Evolutionary conservation across 345 rosid species (phyloP), one percentile per base, ranked within the genome.

Genomic region (Bruguiera sexangula): DNA sequence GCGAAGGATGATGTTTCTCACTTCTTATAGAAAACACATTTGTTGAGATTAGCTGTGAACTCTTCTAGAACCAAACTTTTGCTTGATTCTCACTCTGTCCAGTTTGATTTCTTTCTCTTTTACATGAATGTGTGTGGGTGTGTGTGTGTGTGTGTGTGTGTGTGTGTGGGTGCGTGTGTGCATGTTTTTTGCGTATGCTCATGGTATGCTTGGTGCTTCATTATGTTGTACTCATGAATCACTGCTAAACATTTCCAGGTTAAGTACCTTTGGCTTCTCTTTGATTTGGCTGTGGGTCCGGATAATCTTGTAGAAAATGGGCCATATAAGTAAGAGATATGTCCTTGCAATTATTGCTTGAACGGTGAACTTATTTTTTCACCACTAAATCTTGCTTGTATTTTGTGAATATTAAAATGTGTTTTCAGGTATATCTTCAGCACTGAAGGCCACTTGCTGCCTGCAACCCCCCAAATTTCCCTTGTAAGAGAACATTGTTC

Each of bases 241-340:
- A 55, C 59, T 71, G 36, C 63, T 2, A 64, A 27, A 67, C 32
- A 59, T 78, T 75, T 30, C 63, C 76, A 94, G 98, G 96, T 91
- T 1, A 95, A 95, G 79, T 95, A 95, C 75, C 78, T 95, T 66
- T 95, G 99, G 99, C 96, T 95, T 69, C 96, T 95, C 62, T 95
- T 95, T 61, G 99, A 95, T 78, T 82, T 95, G 86, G 99, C 93
- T 74, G 85, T 78, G 50, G 92, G 89, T 53, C 85, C 96, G 19
- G 92, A 89, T 72, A 95, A 95, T 82, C 96, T 92, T 66, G 96
- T 95, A 30, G 99, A 95, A 78, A 95, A 86, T 82, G 99, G 99
- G 71, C 99, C 97, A 54, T 90, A 92, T 92, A 91, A 86, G 98
- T 91, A 90, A 85, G 84, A 46, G 55, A 31, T 69, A 65, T 54